phyloP scores from a whole-genome alignment of 345 rosid genomes.

The Eucalyptus cladocalyx region DNA sequence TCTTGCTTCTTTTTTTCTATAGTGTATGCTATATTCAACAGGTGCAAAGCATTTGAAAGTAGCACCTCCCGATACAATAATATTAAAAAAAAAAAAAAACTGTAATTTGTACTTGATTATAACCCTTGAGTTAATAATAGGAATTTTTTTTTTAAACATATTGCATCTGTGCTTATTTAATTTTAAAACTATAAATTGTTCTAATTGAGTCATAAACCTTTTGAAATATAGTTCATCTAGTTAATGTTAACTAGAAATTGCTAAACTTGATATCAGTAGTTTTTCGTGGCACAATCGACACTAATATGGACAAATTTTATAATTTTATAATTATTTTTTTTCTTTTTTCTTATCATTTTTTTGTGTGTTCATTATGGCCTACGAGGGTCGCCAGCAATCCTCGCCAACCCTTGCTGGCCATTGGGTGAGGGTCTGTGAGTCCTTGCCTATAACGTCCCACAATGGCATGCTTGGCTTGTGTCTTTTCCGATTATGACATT shows the following conservation, averaged over 20 bases:
- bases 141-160: no score
- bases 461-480: no score
- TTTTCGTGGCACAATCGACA: fast-evolving
- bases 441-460: not conserved
- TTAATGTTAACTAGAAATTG: not conserved
- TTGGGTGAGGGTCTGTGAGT: no score
- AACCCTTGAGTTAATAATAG: not conserved
- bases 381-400: not conserved
- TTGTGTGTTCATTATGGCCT: not conserved
- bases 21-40: not conserved
- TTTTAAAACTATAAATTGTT: no score
- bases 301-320: not conserved
- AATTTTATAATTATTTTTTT: fast-evolving
- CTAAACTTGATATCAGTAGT: fast-evolving
- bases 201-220: not conserved
- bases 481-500: not conserved
- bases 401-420: no score
- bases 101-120: not conserved
- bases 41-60: not conserved
- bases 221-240: not conserved
- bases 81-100: not conserved
- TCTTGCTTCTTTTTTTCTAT: no score
- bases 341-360: not conserved
- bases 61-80: not conserved
- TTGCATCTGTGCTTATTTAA: not conserved